A percentile compares a stretch with the other conserved stretches of the same genome.
Evolutionary conservation across 179 eudicot species (phyloP).

Genomic region (Silene vulgaris): DNA sequence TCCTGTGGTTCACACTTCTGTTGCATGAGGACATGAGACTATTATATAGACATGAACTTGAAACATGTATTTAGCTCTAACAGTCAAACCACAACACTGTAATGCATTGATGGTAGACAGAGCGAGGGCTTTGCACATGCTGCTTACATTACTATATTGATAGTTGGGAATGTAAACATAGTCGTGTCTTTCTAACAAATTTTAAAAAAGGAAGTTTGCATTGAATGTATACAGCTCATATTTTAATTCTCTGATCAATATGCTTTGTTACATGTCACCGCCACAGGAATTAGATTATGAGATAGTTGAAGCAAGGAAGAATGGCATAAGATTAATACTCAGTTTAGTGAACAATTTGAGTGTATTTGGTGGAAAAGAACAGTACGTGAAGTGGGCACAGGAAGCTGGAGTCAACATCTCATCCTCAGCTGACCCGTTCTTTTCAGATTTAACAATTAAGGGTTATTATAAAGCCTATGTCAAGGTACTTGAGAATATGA

Average conservation of each 20-base stretch:
- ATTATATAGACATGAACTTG: neutral
- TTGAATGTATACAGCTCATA: conserved; percentile 3
- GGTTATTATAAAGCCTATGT: conserved; percentile 41
- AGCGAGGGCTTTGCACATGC: neutral
- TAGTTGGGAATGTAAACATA: neutral
- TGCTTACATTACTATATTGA: neutral
- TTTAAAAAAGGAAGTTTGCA: neutral
- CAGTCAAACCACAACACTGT: too few species aligned
- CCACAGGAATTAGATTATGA: conserved; percentile 53
- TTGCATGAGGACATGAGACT: neutral
- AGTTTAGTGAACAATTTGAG: conserved; percentile 55
- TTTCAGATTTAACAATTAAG: conserved; percentile 40
- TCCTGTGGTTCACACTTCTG: neutral
- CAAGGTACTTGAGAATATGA: conserved; percentile 29
- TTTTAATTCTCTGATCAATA: neutral
- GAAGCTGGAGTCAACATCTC: conserved; percentile 42
- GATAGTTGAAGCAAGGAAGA: conserved; percentile 52
- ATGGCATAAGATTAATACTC: conserved; percentile 44
- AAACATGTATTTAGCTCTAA: neutral
- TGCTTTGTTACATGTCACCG: conserved; percentile 3
- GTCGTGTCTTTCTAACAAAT: neutral
- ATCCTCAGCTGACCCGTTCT: conserved; percentile 45
- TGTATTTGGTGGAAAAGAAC: conserved; percentile 61
- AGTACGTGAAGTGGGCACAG: conserved; percentile 53
- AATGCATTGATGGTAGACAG: neutral